Evolutionary conservation across 371 early-diverging fungal genomes (phyloP), one percentile per base, ranked within the genome.

Genomic region (Mortierella sp.): DNA sequence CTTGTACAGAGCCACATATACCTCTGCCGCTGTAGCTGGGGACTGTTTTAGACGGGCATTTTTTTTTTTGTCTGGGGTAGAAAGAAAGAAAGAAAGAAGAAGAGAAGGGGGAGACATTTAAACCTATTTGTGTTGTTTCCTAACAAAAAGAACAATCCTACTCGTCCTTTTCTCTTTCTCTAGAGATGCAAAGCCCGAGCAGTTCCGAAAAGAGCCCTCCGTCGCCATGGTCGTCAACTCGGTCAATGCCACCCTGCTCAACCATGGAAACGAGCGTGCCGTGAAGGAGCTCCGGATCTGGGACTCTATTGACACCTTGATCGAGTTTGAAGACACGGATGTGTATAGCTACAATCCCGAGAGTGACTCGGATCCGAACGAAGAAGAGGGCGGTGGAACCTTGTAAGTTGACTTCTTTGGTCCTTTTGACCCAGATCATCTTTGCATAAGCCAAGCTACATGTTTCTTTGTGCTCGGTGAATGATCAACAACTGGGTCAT

Each of bases 341-440:
- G 91, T 97, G 6, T 98, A 95, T 82, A 90, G 90, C 15, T 98
- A 94, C 79, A 87, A 84, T 59, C 96, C 97, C 19, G 94, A 94
- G 57, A 87, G 84, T 15, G 97, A 96, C 45, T 87, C 91, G 52
- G 96, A 96, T 72, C 98, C 96, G 14, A 94, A 94, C 84, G 89
- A 89, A 47, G 97, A 95, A 46, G 91, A 92, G 66, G 94, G 92
- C 16, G 87, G 87, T 18, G 87, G 84, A 46, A 72, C 82, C 1
- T 62, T 84, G 84, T 84, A 82, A 70, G 82, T 62, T 55, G 23
- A 2, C 2, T 11, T 59, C 67, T 25, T 19, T 19, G 44, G 28
- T n/a, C 21, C 11, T 26, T 30, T n/a, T 0, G 37, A 37, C 9
- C 37, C 9, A 37, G 37, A 5, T 9, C 9, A 37, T 37, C 9